phyloP scores from a whole-genome alignment of 305 asterid species.

The Striga hermonthica region DNA sequence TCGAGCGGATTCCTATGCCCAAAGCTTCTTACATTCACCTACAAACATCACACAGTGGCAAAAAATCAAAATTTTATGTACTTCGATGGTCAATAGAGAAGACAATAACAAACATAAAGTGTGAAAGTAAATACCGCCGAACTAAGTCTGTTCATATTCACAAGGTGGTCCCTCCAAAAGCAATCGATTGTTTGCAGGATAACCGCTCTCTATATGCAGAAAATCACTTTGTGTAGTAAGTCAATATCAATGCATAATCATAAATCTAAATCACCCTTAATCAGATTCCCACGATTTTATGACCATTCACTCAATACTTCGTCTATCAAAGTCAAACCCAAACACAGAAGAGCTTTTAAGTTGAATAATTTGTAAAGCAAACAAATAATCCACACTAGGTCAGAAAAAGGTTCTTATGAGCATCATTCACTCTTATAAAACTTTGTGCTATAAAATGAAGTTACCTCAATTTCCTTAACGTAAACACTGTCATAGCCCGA shows the following conservation, averaged over 20 bases:
- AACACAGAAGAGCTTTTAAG: no score
- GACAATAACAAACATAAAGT: background rate
- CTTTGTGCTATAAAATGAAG: constrained; percentile 23
- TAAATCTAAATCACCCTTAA: no score
- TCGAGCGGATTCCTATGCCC: constrained; percentile 97
- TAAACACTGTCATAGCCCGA: constrained; percentile 73
- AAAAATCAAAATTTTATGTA: constrained; percentile 10
- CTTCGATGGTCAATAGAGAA: constrained; percentile 2
- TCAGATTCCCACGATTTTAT: no score
- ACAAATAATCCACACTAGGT: background rate
- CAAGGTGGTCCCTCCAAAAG: constrained; percentile 99
- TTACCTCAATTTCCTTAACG: constrained; percentile 90
- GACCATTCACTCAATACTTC: no score
- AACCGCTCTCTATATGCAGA: constrained; percentile 65
- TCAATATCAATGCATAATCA: no score
- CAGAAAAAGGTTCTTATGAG: no score
- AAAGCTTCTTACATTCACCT: constrained; percentile 95
- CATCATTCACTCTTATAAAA: no score
- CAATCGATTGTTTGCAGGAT: constrained; percentile 88
- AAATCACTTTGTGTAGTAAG: constrained; percentile 21
- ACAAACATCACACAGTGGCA: constrained; percentile 24
- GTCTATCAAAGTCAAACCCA: no score
- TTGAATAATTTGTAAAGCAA: background rate
- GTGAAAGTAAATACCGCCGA: constrained; percentile 59
- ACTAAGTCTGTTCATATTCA: constrained; percentile 94